A percentile compares a stretch with the other conserved stretches of the same genome.
Evolutionary conservation across 2,329 filamentous ascomycete species (phyloP).

Genomic region (Talaromyces funiculosus): DNA sequence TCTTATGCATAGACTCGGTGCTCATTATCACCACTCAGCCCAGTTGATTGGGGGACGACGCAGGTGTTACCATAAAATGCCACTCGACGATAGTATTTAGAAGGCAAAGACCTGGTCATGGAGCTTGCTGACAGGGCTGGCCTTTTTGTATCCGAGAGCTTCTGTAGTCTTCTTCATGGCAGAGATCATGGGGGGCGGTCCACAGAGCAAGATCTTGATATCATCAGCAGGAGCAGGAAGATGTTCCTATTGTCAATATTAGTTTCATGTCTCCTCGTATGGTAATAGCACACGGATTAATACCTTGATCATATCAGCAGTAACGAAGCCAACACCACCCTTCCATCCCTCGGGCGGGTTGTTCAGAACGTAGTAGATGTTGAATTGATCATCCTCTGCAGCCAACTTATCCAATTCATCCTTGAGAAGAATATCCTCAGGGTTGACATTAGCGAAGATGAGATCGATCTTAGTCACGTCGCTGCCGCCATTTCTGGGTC

Average conservation of each 20-base stretch:
- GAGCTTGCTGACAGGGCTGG: conserved; percentile 91
- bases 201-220: conserved; percentile 90
- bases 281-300: conserved; percentile 10
- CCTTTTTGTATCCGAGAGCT: conserved; percentile 83
- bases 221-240: conserved; percentile 78
- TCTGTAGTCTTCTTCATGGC: conserved; percentile 96
- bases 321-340: conserved; percentile 91
- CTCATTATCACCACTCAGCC: neutral
- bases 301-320: conserved; percentile 89
- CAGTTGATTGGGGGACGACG: neutral
- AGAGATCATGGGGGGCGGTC: conserved; percentile 92
- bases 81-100: conserved; percentile 40
- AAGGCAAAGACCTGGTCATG: conserved; percentile 98
- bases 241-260: conserved; percentile 29
- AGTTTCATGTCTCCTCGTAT: neutral
- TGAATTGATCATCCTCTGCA: conserved; percentile 71
- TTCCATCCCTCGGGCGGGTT: conserved; percentile 89
- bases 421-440: conserved; percentile 85
- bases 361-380: conserved; percentile 92
- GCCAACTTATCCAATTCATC: conserved; percentile 81
- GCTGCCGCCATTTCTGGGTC: conserved; percentile 57
- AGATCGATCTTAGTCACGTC: conserved; percentile 87
- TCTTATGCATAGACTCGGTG: neutral
- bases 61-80: neutral
- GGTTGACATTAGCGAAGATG: conserved; percentile 94